phyloP scores from a whole-genome alignment of 257 asterid species.

The Fraxinus excelsior region DNA sequence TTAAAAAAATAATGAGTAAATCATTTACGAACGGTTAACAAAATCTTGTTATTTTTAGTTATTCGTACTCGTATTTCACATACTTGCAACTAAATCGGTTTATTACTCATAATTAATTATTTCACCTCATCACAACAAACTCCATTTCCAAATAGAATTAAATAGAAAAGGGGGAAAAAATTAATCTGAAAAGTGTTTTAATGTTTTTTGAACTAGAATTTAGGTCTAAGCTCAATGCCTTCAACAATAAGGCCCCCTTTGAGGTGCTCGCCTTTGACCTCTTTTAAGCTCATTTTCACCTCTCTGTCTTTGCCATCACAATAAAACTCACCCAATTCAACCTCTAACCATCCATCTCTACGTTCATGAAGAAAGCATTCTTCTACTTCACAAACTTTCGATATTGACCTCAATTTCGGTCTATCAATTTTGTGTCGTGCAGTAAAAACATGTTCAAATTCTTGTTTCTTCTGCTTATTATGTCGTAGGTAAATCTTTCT shows the following conservation, averaged over 20 bases:
- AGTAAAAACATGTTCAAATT: neutral
- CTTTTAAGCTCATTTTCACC: constrained; percentile 62
- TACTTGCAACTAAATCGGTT: neutral
- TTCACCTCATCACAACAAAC: neutral
- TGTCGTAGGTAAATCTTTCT: constrained; percentile 29
- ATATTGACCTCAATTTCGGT: neutral
- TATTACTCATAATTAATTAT: neutral
- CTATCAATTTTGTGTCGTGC: constrained; percentile 4
- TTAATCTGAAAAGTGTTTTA: neutral
- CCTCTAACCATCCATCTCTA: constrained; percentile 74
- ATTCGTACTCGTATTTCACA: neutral
- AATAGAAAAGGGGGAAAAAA: neutral
- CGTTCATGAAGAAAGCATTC: constrained; percentile 36
- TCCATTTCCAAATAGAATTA: neutral
- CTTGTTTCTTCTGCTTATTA: constrained; percentile 10
- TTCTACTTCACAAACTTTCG: constrained; percentile 11
- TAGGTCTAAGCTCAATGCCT: constrained; percentile 82
- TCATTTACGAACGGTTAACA: neutral
- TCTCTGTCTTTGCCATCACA: constrained; percentile 41
- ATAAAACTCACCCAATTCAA: constrained; percentile 71
- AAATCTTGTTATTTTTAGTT: neutral
- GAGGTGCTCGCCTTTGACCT: constrained; percentile 61
- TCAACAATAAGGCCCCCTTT: constrained; percentile 76
- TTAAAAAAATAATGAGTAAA: neutral
- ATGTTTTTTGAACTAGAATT: constrained; percentile 7